Conservation (phyloP, 768 basidiomycete genomes). For the Rhizopogon roseolus region DNA sequence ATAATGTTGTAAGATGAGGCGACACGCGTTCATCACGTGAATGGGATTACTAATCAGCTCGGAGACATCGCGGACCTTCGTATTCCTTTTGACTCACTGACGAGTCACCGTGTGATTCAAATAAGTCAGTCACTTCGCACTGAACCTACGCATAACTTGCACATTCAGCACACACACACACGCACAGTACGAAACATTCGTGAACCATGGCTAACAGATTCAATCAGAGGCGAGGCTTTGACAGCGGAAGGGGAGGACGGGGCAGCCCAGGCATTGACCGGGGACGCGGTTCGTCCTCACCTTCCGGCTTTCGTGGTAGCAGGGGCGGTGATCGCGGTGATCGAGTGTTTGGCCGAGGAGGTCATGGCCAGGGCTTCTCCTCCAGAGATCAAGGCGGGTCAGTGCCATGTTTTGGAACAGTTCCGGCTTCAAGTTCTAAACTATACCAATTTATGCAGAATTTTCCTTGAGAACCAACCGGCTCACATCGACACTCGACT, state of each 20-base stretch:
- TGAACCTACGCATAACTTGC: too few species aligned
- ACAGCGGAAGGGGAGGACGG: slow-evolving; percentile 25
- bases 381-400: slow-evolving; percentile 36
- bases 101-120: too few species aligned
- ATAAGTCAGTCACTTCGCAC: too few species aligned
- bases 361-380: slow-evolving; percentile 19
- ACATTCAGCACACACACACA: too few species aligned
- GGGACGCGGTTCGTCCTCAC: neutral
- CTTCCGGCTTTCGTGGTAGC: slow-evolving; percentile 13
- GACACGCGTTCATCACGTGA: too few species aligned
- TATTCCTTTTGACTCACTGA: too few species aligned
- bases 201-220: too few species aligned
- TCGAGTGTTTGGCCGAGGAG: slow-evolving; percentile 26
- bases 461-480: slow-evolving; percentile 33
- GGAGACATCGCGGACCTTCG: too few species aligned
- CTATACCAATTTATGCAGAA: slow-evolving; percentile 17
- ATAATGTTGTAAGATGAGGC: too few species aligned
- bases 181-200: too few species aligned
- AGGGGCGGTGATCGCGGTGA: slow-evolving; percentile 26
- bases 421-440: slow-evolving; percentile 1
- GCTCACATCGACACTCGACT: slow-evolving; percentile 53
- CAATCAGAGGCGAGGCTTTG: slow-evolving; percentile 1
- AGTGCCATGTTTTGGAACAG: slow-evolving; percentile 8
- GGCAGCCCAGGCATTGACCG: too few species aligned
- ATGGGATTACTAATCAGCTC: too few species aligned